Base-by-base conservation (phyloP, 345 rosid genomes). In the Chamaenerion angustifolium region DNA sequence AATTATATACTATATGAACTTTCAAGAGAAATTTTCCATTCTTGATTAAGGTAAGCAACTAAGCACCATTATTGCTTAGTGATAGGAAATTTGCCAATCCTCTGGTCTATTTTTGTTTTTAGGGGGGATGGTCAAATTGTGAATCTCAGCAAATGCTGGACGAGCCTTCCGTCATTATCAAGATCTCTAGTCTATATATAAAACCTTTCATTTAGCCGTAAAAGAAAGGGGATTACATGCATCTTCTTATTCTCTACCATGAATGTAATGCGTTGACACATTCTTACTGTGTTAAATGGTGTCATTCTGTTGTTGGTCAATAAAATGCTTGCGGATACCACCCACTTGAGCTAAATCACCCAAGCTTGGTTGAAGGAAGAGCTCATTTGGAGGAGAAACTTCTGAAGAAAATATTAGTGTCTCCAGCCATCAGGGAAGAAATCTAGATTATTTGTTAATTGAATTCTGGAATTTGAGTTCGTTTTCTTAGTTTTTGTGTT, bases 301-400 rank as follows among this genome's bases (percentile, higher is more conserved):
- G 25, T 4, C 25, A 21, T 21, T 4, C 25, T 1, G 25, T 21
- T 21, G n/a, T 35, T 40, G n/a, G 53, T 21, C 50, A 14, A 17
- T 47, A 27, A 43, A 42, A 42, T 31, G 48, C 44, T 16, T 67
- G 68, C 71, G 88, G 99, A 77, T 93, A 71, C 99, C 96, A 12
- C 54, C 94, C 44, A 93, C 99, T 45, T 77, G 96, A 68, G 76
- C 99, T 14, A 93, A 83, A 75, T 93, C 99, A 70, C 99, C 99
- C 10, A 93, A 93, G 65, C 85, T 93, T 16, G 99, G 99, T 41
- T 58, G 99, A 52, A 93, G 56, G 64, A 93, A 93, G 77, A 68
- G 63, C 64, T 56, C 72, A 7, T 48, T 64, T 16, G 43, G 64
- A n/a, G 60, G 46, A 6, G 94, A 83, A 23, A 45, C 77, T 23